Base-by-base conservation (phyloP, 306 rosid species). In the Prunus campanulata region DNA sequence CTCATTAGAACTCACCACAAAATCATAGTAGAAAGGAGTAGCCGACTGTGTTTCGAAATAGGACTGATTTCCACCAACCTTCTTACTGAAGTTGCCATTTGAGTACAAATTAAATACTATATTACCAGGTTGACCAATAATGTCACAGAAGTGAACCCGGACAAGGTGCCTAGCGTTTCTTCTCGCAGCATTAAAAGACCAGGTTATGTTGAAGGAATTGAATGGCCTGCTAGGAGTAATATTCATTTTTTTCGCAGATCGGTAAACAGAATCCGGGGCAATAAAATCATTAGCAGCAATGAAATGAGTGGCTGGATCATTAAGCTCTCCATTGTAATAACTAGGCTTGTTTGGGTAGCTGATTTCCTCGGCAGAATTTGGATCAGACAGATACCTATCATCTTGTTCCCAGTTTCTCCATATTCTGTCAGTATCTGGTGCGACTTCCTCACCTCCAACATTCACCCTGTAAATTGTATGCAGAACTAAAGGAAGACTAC, bases 101-200 rank as follows among this genome's bases (percentile, higher is more conserved):
- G 83, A 51, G 59, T 29, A 63, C 8, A 80, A 24, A 68, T 72
- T 11, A 66, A 87, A 87, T 4, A 1, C 0, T 1, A 57, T 9
- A 10, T 0, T 2, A 10, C 19, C 10, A 9, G 75, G 65, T 59
- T 9, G 0, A 0, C 0, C 48, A n/a, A 77, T 5, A 39, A 70
- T 55, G 71, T 87, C 82, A 55, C 85, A 87, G 75, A 87, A 82
- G 72, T 87, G 88, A 66, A 69, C 64, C 61, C 88, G 80, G 19
- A 84, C 79, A 39, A 81, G 44, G 66, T 87, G 82, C 2, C 6
- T 5, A 25, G 66, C 48, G 10, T 47, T 77, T 56, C 35, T 61
- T 9, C 51, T 54, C 22, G 75, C 84, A 10, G 75, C 84, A 10
- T 2, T 11, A n/a, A 87, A 82, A 30, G 48, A 25, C 90, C 88